These are phyloP conservation scores for Fistulina hepatica DNA, from an alignment of 1,284 basidiomycete genomes.

Conservation along the genomic window DNA sequence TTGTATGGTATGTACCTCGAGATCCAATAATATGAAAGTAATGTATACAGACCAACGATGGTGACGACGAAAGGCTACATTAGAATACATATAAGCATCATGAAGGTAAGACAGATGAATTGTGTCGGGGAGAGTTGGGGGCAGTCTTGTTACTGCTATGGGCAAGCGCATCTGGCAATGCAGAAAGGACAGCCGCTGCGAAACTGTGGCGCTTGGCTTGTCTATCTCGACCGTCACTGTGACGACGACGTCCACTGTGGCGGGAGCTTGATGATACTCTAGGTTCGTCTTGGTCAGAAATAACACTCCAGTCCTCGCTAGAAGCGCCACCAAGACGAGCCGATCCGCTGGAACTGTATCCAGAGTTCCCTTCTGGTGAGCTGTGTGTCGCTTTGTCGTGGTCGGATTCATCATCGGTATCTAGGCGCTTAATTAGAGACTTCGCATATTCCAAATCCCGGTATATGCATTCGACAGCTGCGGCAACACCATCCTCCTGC, in stretches of 20 bases:
- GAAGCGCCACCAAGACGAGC: constrained; percentile 33
- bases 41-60: too few species aligned
- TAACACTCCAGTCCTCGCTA: constrained; percentile 77
- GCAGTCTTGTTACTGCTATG: too few species aligned
- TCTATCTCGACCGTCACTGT: constrained; percentile 23
- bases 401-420: constrained; percentile 26
- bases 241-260: constrained; percentile 20
- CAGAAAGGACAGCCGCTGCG: constrained; percentile 47
- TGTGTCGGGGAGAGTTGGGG: too few species aligned
- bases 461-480: constrained; percentile 86
- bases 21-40: too few species aligned
- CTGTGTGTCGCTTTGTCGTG: constrained; percentile 22
- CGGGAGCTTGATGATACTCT: constrained; percentile 39
- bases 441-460: constrained; percentile 85
- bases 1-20: too few species aligned
- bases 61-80: too few species aligned
- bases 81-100: too few species aligned
- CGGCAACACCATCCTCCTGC: constrained; percentile 82
- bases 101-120: too few species aligned
- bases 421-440: constrained; percentile 58
- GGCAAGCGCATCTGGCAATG: constrained; percentile 28
- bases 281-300: constrained; percentile 59
- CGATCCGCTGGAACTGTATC: constrained; percentile 48
- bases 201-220: constrained; percentile 47
- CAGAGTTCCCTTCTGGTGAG: constrained; percentile 32